Evolutionary conservation across 371 early-diverging fungal genomes (phyloP), one percentile per base, ranked within the genome.

Genomic region (Mucor velutinosus): DNA sequence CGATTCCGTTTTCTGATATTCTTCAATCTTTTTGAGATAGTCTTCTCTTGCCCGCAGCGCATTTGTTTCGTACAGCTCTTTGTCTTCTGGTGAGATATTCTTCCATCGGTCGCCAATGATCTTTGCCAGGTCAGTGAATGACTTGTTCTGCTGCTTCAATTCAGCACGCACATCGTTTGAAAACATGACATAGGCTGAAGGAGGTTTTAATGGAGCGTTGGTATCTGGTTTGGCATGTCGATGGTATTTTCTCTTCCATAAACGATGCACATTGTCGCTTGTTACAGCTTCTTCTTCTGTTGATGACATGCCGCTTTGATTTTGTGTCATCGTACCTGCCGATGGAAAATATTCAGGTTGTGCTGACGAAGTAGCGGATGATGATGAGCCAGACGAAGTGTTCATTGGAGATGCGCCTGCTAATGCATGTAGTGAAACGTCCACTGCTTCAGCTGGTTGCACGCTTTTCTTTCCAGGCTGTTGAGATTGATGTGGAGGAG

Each of bases 151-250:
- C 12, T 78, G 69, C 27, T 78, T 75, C 8, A 81, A 55, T 63
- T 84, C 85, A 15, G 76, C 77, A 14, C 87, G 74, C 14, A 86
- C 73, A 25, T 78, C 66, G 39, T 83, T 83, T 11, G 84, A 80
- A 64, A 84, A 87, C 79, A 83, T 81, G 21, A 87, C 86, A 70
- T 87, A 87, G 0, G 87, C 87, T 3, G 87, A 86, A 15, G 77
- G 76, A 14, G 87, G 87, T 35, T 84, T 86, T 25, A 74, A 47
- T 7, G 87, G 87, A 14, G 82, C 86, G 37, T 84, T 83, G 12
- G 74, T 68, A 61, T 87, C 87, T 14, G 81, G 71, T 60, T 83
- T 86, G 0, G 87, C 80, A 62, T 82, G 85, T 19, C 87, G 72
- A 32, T 80, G 75, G 58, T 87, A 86, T 68, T 80, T 81, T 37